phyloP scores from a whole-genome alignment of 805 yeast species.

The Metschnikowia orientalis region DNA sequence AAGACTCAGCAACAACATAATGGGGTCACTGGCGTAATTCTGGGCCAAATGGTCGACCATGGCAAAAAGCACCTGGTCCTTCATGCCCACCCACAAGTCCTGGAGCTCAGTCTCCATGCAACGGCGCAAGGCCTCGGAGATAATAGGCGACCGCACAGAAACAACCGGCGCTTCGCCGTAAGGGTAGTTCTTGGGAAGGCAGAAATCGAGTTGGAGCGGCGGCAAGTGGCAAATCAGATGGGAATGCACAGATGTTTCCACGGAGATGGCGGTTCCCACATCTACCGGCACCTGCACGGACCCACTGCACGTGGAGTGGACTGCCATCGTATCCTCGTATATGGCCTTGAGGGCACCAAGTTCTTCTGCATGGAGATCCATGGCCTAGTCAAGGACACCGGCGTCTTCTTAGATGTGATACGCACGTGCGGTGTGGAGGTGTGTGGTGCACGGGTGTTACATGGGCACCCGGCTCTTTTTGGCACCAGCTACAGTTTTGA shows the following conservation, averaged over 20 bases:
- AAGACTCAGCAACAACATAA: too few species aligned
- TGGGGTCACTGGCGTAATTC: too few species aligned
- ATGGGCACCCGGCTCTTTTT: too few species aligned
- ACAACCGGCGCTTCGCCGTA: conserved; percentile 22
- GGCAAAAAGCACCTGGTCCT: conserved; percentile 39
- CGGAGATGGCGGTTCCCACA: conserved; percentile 16
- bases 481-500: too few species aligned
- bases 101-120: conserved; percentile 18
- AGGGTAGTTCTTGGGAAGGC: conserved; percentile 36
- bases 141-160: conserved; percentile 27
- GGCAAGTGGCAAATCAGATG: conserved; percentile 27
- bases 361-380: conserved; percentile 31
- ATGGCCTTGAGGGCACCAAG: conserved; percentile 39
- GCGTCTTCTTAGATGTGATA: too few species aligned
- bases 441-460: too few species aligned
- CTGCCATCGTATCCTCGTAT: conserved; percentile 30
- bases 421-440: too few species aligned
- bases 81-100: conserved; percentile 31
- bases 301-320: conserved; percentile 20
- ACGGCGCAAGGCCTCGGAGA: conserved; percentile 18
- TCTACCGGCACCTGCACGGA: conserved; percentile 23
- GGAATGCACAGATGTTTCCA: conserved; percentile 6
- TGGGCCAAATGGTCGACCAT: conserved; percentile 44
- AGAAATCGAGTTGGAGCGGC: conserved; percentile 24
- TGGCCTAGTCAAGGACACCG: too few species aligned